Evolutionary conservation across 345 rosid genomes (phyloP).

Genomic region (Turnera subulata): DNA sequence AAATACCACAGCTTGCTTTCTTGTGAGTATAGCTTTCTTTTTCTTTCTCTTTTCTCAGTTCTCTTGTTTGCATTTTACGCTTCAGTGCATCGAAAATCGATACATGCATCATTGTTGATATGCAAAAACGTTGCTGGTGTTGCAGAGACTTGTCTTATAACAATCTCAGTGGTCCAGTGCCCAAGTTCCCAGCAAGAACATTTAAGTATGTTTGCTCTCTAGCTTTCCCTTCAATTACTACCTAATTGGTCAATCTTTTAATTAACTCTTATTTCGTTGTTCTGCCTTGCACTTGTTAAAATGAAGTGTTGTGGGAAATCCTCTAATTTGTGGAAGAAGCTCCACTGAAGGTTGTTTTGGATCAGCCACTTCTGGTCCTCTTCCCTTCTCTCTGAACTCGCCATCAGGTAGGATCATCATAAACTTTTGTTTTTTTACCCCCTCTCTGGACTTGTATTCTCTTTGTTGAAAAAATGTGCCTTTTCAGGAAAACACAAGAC

Average conservation of each 20-base stretch:
- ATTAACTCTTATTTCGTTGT: background rate
- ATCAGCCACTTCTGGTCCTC: slow-evolving; percentile 46
- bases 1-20: slow-evolving; percentile 72
- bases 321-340: slow-evolving; percentile 63
- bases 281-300: slow-evolving; percentile 17
- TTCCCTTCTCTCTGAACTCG: slow-evolving; percentile 46
- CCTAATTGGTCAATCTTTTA: slow-evolving; percentile 6
- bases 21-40: slow-evolving; percentile 52
- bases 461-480: background rate
- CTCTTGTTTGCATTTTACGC: slow-evolving; percentile 6
- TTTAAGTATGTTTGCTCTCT: slow-evolving; percentile 53
- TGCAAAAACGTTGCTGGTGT: slow-evolving; percentile 11
- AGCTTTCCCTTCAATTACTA: background rate
- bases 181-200: slow-evolving; percentile 68
- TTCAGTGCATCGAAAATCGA: slow-evolving; percentile 22
- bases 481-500: slow-evolving; percentile 45
- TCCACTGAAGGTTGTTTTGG: slow-evolving; percentile 57
- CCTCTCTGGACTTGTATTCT: background rate
- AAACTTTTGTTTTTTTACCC: background rate
- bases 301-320: slow-evolving; percentile 76
- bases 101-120: slow-evolving; percentile 7
- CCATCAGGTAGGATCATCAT: slow-evolving; percentile 43
- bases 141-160: slow-evolving; percentile 91
- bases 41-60: slow-evolving; percentile 12
- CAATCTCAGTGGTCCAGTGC: slow-evolving; percentile 87